Evolutionary conservation across 257 asterid genomes (phyloP).

Genomic region (Solanum peruvianum): DNA sequence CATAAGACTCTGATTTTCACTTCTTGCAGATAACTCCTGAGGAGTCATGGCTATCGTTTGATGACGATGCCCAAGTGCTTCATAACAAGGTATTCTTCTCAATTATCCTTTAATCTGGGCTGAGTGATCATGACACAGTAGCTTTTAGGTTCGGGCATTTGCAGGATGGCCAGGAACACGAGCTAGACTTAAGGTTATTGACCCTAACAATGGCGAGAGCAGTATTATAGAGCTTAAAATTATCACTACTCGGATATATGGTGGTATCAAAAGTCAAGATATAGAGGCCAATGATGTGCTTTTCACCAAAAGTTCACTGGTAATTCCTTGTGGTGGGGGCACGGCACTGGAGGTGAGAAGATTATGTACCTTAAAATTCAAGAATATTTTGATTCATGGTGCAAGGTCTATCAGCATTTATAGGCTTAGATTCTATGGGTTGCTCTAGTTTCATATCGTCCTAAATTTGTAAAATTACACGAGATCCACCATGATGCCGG

Average conservation of each 20-base stretch:
- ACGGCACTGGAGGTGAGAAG: slow-evolving; percentile 68
- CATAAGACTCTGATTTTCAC: not conserved
- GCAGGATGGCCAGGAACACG: slow-evolving; percentile 99
- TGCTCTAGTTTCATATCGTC: not conserved
- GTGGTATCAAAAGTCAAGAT: slow-evolving; percentile 12
- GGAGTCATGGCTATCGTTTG: slow-evolving; percentile 78
- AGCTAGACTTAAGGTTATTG: slow-evolving; percentile 45
- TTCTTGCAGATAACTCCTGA: slow-evolving; percentile 60
- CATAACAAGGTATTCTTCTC: slow-evolving; percentile 68
- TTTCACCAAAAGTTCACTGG: slow-evolving; percentile 53
- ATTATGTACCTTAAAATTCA: not conserved
- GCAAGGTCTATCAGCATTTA: not conserved
- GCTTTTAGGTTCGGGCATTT: slow-evolving; percentile 93
- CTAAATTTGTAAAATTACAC: not conserved
- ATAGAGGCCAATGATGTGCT: slow-evolving; percentile 37
- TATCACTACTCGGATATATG: slow-evolving; percentile 57
- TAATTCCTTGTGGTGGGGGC: slow-evolving; percentile 62
- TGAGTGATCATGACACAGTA: slow-evolving; percentile 22
- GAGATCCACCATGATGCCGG: not conserved
- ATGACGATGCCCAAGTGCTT: slow-evolving; percentile 56
- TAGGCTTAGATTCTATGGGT: not conserved
- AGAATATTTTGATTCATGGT: not conserved
- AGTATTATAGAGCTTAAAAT: slow-evolving; percentile 56
- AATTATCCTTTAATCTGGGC: slow-evolving; percentile 5
- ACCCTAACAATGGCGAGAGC: slow-evolving; percentile 25